Base-by-base conservation (phyloP, 768 basidiomycete genomes). In the Kwoniella sp. region DNA sequence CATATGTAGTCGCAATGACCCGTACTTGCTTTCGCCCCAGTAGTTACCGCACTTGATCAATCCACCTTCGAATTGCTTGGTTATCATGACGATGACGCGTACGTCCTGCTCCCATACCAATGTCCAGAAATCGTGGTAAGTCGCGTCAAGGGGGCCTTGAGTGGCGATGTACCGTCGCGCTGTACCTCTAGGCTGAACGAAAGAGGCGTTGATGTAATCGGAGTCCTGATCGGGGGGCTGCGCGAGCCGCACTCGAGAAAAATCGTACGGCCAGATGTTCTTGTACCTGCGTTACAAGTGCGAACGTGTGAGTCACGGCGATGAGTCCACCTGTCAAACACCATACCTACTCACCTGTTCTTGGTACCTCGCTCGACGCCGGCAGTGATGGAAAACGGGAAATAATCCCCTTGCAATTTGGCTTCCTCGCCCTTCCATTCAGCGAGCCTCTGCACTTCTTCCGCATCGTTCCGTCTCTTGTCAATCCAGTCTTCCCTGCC, bases 191-290 rank as follows among this genome's bases (percentile, higher is more conserved):
- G 94, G 92, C 78, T 91, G 91, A 37, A 98, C 89, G 74, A 89
- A 90, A 29, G 92, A 95, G 11, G 95, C 95, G 76, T 98, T 97
- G 80, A 97, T 88, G 78, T 97, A 97, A 78, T 97, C 94, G 69
- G 89, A 89, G 47, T 86, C 86, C 31, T 87, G 86, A 22, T 74
- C 78, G 53, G 53, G 68, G 58, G 80, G 72, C 66, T 77, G 74
- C 65, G 85, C 83, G 58, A 97, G 83, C 53, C 89, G 85, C 3
- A 97, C 93, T 41, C 95, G 88, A 23, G 94, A 90, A 74, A 94
- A 92, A 76, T 95, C 93, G 63, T 82, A 97, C 0, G 95, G 95
- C 92, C 93, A 98, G 63, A 98, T 96, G 78, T 98, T 90, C 65
- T 90, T 89, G 82, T 96, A 98, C 67, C 92, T 93, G 68, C 20